These are phyloP conservation scores for Gossypium trilobum DNA, from an alignment of 441 rosid genomes.

Conservation along the genomic window DNA sequence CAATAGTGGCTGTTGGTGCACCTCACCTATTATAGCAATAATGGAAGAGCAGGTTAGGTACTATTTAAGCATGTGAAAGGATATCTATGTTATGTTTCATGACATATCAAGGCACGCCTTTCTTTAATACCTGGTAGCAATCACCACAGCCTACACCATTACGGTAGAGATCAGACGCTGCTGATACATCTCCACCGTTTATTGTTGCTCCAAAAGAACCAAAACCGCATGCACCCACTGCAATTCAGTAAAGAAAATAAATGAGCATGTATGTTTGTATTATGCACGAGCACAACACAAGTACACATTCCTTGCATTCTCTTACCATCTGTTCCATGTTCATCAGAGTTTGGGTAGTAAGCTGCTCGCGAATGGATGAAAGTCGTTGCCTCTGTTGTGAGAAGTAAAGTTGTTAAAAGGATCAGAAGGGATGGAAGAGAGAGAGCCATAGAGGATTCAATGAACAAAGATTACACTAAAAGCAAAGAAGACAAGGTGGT, in stretches of 20 bases:
- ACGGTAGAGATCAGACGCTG: constrained; percentile 55
- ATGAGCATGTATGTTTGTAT: constrained; percentile 13
- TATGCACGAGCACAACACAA: neutral
- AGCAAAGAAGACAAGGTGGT: constrained; percentile 18
- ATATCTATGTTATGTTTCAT: neutral
- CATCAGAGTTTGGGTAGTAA: constrained; percentile 44
- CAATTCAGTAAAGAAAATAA: constrained; percentile 3
- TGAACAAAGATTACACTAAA: neutral
- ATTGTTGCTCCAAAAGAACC: constrained; percentile 61
- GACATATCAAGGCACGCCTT: neutral
- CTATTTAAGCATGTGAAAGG: neutral
- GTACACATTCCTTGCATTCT: neutral
- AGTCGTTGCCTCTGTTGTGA: constrained; percentile 33
- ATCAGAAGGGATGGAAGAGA: constrained; percentile 21
- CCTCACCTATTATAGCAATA: constrained; percentile 32
- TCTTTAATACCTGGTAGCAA: constrained; percentile 51
- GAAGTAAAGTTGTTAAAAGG: constrained; percentile 22
- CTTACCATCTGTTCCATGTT: constrained; percentile 52
- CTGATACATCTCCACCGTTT: constrained; percentile 56
- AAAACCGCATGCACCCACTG: constrained; percentile 56
- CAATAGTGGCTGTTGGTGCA: constrained; percentile 46
- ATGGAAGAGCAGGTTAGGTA: neutral
- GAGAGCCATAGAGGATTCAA: constrained; percentile 29
- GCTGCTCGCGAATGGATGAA: constrained; percentile 49
- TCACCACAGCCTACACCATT: constrained; percentile 63